A percentile compares a stretch with the other conserved stretches of the same genome.
Conservation (phyloP, 139 green algal genomes). For the Tetradesmus obliquus region DNA sequence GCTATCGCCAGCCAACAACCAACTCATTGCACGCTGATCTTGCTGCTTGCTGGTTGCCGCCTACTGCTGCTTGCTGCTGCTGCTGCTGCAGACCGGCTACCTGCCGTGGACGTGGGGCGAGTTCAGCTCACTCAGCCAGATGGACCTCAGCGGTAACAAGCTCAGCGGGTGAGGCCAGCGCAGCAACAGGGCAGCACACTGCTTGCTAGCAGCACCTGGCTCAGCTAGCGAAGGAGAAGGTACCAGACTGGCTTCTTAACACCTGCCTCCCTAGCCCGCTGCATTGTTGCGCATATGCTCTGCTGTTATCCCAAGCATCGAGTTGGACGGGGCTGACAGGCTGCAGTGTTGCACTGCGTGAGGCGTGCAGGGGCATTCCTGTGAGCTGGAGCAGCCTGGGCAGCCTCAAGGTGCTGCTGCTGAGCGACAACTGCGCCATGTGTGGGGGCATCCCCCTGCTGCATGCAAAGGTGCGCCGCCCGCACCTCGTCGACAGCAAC, state of each 20-base stretch:
- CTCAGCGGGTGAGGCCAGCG: background rate
- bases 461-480: background rate
- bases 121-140: background rate
- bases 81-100: background rate
- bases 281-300: background rate
- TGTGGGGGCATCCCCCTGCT: background rate
- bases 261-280: too few relatives aligned
- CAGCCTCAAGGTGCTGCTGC: background rate
- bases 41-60: background rate
- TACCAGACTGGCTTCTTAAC: too few relatives aligned
- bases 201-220: background rate
- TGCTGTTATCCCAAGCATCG: background rate
- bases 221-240: background rate
- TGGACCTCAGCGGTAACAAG: slow-evolving; percentile 14
- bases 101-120: background rate
- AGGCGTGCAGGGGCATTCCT: background rate
- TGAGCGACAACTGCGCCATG: slow-evolving; percentile 18
- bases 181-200: background rate
- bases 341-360: background rate
- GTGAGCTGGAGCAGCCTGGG: background rate
- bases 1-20: too few relatives aligned
- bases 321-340: background rate
- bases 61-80: background rate
- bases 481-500: too few relatives aligned
- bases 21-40: background rate